A percentile compares a stretch with the other conserved stretches of the same genome.
Evolutionary conservation across 2,329 filamentous ascomycete genomes (phyloP).

Genomic region (Pestalotiopsis sp.): DNA sequence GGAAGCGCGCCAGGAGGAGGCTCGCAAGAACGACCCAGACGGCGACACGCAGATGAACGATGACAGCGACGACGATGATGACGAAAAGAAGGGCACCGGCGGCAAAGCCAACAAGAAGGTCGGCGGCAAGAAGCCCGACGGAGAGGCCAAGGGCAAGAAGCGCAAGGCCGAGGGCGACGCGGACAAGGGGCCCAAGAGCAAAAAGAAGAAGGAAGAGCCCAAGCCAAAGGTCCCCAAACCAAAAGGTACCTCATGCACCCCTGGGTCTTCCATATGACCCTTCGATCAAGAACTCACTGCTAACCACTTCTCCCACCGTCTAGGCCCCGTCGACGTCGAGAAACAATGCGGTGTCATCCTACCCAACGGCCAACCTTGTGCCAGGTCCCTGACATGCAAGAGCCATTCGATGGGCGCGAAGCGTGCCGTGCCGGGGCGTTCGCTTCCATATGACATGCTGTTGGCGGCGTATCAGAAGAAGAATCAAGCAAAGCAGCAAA

Average conservation of each 20-base stretch:
- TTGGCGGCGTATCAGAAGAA: conserved; percentile 92
- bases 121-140: conserved; percentile 65
- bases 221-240: conserved; percentile 83
- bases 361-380: conserved; percentile 84
- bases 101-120: conserved; percentile 62
- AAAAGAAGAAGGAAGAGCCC: conserved; percentile 94
- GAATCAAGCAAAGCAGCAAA: conserved; percentile 97
- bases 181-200: conserved; percentile 83
- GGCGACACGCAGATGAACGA: conserved; percentile 41
- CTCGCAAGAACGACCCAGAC: conserved; percentile 52
- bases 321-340: conserved; percentile 88
- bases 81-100: conserved; percentile 45
- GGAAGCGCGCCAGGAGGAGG: conserved; percentile 60
- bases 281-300: conserved; percentile 2
- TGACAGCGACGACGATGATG: conserved; percentile 52
- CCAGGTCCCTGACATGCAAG: conserved; percentile 89
- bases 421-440: conserved; percentile 82
- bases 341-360: conserved; percentile 88
- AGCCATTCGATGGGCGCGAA: conserved; percentile 96
- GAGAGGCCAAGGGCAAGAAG: conserved; percentile 75
- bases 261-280: conserved; percentile 5
- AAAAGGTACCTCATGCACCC: conserved; percentile 59
- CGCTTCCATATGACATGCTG: conserved; percentile 89
- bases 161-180: conserved; percentile 74
- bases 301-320: conserved; percentile 15